Base-by-base conservation (phyloP, 345 rosid species). In the Psidium friedrichsthalianum region DNA sequence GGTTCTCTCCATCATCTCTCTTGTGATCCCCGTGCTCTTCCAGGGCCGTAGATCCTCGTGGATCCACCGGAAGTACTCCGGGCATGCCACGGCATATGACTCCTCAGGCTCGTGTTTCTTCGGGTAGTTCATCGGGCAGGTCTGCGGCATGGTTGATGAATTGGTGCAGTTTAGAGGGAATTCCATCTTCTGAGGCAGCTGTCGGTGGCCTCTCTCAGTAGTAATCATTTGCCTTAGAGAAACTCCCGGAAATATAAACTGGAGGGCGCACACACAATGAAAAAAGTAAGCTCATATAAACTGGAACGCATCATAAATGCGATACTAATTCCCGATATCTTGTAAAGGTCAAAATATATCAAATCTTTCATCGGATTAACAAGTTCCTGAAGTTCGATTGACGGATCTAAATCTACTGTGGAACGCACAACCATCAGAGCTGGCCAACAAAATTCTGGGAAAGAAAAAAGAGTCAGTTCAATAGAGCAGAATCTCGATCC, bases 11-110 rank as follows among this genome's bases (percentile, higher is more conserved):
- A 88, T 83, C 85, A 86, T 84, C 29, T 86, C 86, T 82, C 89
- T 83, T 22, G 90, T 88, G 36, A 90, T 87, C 44, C 91, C 91
- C 1, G 85, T 82, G 16, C 83, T 85, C 83, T 59, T 89, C 92
- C 92, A 90, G 10, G 88, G 90, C 61, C 69, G 83, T 18, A 90
- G 90, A 80, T 89, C 92, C 83, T 90, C 89, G 20, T 90, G 88
- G 51, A 90, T 88, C 90, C 92, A 90, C 52, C 84, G 44, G 86
- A 87, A 90, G 85, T 90, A 88, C 15, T 85, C 57, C 1, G 92
- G 92, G 82, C 93, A 91, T 0, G 15, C 74, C 56, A 27, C 85
- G 1, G 85, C 21, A 15, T n/a, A 40, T 6, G 42, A 32, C 13
- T 56, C 54, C 27, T 84, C 9, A 13, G 85, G 76, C 15, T 58